Evolutionary conservation across 1,139 yeast genomes (phyloP).

Genomic region (Blastobotrys indianensis): DNA sequence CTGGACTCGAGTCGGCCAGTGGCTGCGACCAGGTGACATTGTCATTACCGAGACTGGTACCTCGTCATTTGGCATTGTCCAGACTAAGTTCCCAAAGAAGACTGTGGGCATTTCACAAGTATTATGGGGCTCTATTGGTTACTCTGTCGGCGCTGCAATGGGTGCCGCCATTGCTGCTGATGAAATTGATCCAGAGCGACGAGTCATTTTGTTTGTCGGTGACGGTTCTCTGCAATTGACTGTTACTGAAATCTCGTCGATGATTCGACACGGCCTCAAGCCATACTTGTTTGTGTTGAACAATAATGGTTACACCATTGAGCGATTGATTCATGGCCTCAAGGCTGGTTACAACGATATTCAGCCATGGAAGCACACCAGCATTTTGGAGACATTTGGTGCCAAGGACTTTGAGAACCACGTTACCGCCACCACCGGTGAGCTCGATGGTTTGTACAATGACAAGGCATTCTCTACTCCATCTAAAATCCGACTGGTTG

Average conservation of each 20-base stretch:
- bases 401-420: constrained; percentile 46
- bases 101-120: constrained; percentile 80
- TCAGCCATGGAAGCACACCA: constrained; percentile 75
- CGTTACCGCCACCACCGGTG: constrained; percentile 59
- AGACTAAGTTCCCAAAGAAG: constrained; percentile 68
- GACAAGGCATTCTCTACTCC: constrained; percentile 52
- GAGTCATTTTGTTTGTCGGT: constrained; percentile 80
- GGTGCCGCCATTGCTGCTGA: constrained; percentile 85
- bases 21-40: constrained; percentile 75
- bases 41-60: constrained; percentile 87
- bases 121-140: constrained; percentile 88
- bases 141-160: constrained; percentile 74
- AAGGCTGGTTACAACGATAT: constrained; percentile 71
- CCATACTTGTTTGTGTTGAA: constrained; percentile 79
- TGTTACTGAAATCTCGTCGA: constrained; percentile 79
- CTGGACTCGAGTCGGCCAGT: constrained; percentile 70
- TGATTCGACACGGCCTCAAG: constrained; percentile 71
- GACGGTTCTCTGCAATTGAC: constrained; percentile 89
- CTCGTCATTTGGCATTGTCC: constrained; percentile 79
- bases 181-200: constrained; percentile 60
- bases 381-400: constrained; percentile 63
- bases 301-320: constrained; percentile 86
- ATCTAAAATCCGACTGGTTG: constrained; percentile 67
- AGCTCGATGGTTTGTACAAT: constrained; percentile 53
- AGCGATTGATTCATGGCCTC: constrained; percentile 80